Evolutionary conservation across 208 protist species (phyloP).

Genomic region (Leishmania guyanensis): DNA sequence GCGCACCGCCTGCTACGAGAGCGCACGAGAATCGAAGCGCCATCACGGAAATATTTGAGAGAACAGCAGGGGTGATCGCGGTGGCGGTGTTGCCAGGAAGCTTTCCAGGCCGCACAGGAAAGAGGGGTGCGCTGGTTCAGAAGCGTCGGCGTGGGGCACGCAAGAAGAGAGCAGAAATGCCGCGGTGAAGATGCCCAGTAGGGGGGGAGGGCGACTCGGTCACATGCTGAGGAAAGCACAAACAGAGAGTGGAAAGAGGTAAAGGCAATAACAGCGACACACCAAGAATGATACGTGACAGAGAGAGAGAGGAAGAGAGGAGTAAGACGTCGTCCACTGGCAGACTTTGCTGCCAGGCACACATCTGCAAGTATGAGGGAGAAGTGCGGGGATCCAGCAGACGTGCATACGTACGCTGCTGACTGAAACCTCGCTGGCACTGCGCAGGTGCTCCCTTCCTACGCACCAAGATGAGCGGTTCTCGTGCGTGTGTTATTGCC

Average conservation of each 20-base stretch:
- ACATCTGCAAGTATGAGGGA: not conserved
- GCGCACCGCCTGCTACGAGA: slow-evolving; percentile 40
- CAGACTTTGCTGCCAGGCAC: not conserved
- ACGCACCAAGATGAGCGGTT: not conserved
- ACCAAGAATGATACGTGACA: not conserved
- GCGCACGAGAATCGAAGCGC: slow-evolving; percentile 52
- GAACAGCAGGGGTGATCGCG: not conserved
- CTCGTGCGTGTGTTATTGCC: not conserved
- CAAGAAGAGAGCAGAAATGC: not conserved
- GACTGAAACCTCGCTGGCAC: not conserved
- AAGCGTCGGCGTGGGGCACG: not conserved
- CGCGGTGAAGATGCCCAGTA: too few relatives aligned
- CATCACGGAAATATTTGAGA: slow-evolving; percentile 24
- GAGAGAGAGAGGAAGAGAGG: not conserved
- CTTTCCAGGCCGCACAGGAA: too few relatives aligned
- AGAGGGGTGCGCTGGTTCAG: not conserved
- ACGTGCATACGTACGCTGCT: not conserved
- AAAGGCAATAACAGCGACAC: not conserved
- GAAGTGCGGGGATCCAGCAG: not conserved
- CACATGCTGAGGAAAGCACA: not conserved
- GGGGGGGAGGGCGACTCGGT: not conserved
- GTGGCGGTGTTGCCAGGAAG: not conserved
- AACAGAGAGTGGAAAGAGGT: not conserved
- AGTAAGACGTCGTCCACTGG: too few relatives aligned
- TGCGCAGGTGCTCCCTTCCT: not conserved